Base-by-base conservation (phyloP, 331 rosid species). In the Stylosanthes scabra region DNA sequence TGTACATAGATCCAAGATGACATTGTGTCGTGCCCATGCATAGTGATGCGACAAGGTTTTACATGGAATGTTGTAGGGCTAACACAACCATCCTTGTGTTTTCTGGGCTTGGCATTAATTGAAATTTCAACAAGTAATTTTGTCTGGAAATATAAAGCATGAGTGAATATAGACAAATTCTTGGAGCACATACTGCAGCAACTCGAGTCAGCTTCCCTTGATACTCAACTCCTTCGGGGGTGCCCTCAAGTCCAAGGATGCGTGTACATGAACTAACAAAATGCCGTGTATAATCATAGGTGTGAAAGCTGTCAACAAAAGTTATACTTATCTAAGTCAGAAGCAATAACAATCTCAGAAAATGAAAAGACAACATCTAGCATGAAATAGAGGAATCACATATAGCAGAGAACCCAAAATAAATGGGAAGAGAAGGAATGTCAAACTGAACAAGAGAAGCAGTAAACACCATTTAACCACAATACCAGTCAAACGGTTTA, bases 261-360 rank as follows among this genome's bases (percentile, higher is more conserved):
- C 97, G 97, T 66, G 97, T 92, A 71, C 97, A 90, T 46, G 97
- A 96, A 79, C 97, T 92, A 40, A 92, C 97, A 65, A 92, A 92
- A 83, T 92, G 97, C 3, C 97, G 86, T 58, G 97, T 96, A 74
- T 92, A 92, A 81, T 90, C 97, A 52, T 92, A 92, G 46, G 97
- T 92, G 82, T 92, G 97, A 82, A 92, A 92, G 69, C 97, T 92
- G 87, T 56, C 74, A 55, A 62, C 34, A 47, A 68, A 67, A 67
- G 16, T 68, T 16, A 60, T 14, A 71, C 46, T 63, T 31, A 54
- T 42, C 70, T 34, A 71, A 16, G 66, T 76, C 70, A 69, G 67
- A 75, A 71, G 63, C 59, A 67, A 72, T 40, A 59, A 9, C 28
- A 68, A 44, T 14, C 51, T 13, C 6, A 44, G 37, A 63, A 66